Conservation (phyloP, 805 yeast genomes). For the Hanseniaspora meyeri region DNA sequence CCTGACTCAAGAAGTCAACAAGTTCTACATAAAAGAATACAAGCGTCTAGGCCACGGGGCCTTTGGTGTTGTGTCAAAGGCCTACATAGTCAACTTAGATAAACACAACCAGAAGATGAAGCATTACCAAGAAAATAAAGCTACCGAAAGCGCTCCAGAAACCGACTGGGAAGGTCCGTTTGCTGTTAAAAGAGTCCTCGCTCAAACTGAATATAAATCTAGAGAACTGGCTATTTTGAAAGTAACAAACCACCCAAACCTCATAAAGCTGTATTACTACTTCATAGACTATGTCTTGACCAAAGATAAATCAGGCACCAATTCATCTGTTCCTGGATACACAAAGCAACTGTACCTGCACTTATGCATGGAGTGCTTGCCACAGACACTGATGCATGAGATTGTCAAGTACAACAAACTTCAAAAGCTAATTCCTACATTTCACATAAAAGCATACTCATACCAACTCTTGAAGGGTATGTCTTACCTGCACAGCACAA, state of each 20-base stretch:
- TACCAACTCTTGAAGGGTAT: conserved; percentile 74
- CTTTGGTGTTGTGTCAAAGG: conserved; percentile 74
- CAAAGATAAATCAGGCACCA: neutral
- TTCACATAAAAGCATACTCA: conserved; percentile 63
- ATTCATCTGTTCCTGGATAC: conserved; percentile 1
- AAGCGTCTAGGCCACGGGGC: conserved; percentile 77
- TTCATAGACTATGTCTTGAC: conserved; percentile 46
- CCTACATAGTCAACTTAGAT: conserved; percentile 32
- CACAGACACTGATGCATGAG: conserved; percentile 67
- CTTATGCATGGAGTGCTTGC: conserved; percentile 76
- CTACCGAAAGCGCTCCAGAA: neutral
- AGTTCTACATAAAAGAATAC: conserved; percentile 60
- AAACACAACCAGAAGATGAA: conserved; percentile 27
- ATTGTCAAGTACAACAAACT: conserved; percentile 55
- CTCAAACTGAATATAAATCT: conserved; percentile 75
- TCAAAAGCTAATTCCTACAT: conserved; percentile 51
- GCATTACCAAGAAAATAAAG: neutral
- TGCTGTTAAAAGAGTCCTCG: conserved; percentile 76
- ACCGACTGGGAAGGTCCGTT: conserved; percentile 58
- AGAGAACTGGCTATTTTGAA: conserved; percentile 69
- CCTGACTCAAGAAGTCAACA: conserved; percentile 37
- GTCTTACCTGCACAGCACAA: conserved; percentile 69
- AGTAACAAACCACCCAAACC: conserved; percentile 67
- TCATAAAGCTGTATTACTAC: conserved; percentile 55
- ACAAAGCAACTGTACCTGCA: conserved; percentile 45